Base-by-base conservation (phyloP, 1,284 basidiomycete genomes). In the Fistulina hepatica region DNA sequence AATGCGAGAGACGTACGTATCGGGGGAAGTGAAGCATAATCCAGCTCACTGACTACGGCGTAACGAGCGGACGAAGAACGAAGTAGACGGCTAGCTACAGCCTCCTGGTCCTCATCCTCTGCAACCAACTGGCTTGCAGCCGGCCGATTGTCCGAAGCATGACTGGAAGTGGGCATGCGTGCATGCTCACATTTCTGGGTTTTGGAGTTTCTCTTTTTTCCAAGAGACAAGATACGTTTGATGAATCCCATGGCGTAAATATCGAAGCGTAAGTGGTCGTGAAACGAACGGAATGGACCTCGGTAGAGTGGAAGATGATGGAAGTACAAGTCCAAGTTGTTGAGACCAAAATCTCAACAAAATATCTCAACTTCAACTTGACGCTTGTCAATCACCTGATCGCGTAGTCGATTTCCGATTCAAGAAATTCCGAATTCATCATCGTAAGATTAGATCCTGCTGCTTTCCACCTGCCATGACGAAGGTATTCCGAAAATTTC, bases 41-140 rank as follows among this genome's bases (percentile, higher is more conserved):
- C 71, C 6, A 68, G 54, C 48, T 76, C 73, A 6, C 67, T 56
- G 28, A 71, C 67, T 16, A 70, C 67, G 5, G 67, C 61, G 55
- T 67, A 78, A 36, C 76, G 71, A 28, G 75, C 67, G 7, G 82
- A 84, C 7, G 79, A 76, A 1, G 81, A 82, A 30, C 82, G 71
- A 20, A 85, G 55, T 7, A 85, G 62, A 13, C 74, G 71, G 42
- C 69, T 73, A 30, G 74, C 67, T 24, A 69, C 69, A 21, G 67
- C 71, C 48, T 79, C 78, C 40, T 72, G 68, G 36, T 75, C 69
- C 30, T 71, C 64, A n/a, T n/a, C n/a, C n/a, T n/a, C n/a, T n/a
- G n/a, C n/a, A n/a, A n/a, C n/a, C n/a, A n/a, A n/a, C n/a, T n/a
- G n/a, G n/a, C n/a, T n/a, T n/a, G n/a, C n/a, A n/a, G n/a, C n/a